Percentiles rank a stretch among this genome's conserved stretches.
Conservation (phyloP, 495 filamentous ascomycete species). For the Letharia columbiana region DNA sequence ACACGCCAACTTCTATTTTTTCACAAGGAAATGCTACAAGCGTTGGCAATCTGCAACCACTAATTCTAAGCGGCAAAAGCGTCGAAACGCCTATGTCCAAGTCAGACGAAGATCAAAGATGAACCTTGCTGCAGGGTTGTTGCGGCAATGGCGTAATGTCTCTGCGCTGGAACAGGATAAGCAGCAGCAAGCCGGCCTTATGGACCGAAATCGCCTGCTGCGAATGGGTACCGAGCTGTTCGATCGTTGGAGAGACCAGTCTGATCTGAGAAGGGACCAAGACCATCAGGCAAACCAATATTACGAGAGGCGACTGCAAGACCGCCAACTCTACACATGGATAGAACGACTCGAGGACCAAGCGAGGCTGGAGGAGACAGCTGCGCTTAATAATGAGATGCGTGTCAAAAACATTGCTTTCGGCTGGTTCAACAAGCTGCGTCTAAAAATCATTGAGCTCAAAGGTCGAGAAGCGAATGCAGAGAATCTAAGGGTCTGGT, state of each 20-base stretch:
- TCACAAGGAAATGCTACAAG: conserved; percentile 44
- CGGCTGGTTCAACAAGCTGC: conserved; percentile 41
- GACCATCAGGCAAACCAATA: conserved; percentile 36
- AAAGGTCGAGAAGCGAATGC: conserved; percentile 40
- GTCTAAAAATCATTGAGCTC: conserved; percentile 45
- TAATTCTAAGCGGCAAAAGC: conserved; percentile 44
- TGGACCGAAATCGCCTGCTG: conserved; percentile 26
- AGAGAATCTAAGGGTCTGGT: conserved; percentile 48
- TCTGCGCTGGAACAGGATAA: conserved; percentile 29
- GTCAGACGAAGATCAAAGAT: conserved; percentile 51
- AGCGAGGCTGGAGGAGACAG: conserved; percentile 43
- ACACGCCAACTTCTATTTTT: conserved; percentile 53
- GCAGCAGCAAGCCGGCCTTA: conserved; percentile 14
- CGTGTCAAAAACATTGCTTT: conserved; percentile 40
- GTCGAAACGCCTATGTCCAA: conserved; percentile 51
- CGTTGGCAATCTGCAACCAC: conserved; percentile 46
- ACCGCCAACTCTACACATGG: conserved; percentile 41
- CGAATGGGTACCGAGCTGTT: conserved; percentile 43
- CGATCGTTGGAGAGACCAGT: conserved; percentile 38
- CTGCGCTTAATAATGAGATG: conserved; percentile 38
- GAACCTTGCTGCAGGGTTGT: conserved; percentile 41
- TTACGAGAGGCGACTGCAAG: conserved; percentile 37
- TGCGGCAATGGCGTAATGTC: conserved; percentile 39
- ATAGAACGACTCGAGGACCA: conserved; percentile 35
- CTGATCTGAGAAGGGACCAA: conserved; percentile 33